Evolutionary conservation across 2,329 filamentous ascomycete species (phyloP).

Genomic region (Dothistroma pini): DNA sequence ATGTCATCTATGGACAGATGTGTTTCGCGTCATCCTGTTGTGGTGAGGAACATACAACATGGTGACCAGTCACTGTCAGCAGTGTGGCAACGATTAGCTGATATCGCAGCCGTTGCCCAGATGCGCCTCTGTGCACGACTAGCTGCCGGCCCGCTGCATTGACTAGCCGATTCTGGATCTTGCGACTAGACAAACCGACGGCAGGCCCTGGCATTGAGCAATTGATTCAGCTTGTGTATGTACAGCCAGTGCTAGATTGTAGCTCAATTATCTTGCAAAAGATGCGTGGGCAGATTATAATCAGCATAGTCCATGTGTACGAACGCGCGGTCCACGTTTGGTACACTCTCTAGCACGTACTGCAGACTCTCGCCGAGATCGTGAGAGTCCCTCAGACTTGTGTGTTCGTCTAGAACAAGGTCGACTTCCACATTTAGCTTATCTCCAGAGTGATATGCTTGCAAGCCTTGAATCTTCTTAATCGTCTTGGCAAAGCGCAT

Average conservation of each 20-base stretch:
- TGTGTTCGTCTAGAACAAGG: constrained; percentile 74
- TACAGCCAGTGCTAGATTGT: background rate
- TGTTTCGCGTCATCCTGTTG: too few relatives aligned
- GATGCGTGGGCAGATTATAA: constrained; percentile 50
- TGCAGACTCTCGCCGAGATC: constrained; percentile 75
- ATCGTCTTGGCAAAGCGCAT: constrained; percentile 92
- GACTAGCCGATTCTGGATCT: too few relatives aligned
- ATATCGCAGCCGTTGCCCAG: too few relatives aligned
- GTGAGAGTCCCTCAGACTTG: constrained; percentile 73
- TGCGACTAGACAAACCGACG: too few relatives aligned
- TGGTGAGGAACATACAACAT: too few relatives aligned
- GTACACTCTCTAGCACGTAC: constrained; percentile 80
- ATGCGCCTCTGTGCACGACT: too few relatives aligned
- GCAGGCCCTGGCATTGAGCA: too few relatives aligned
- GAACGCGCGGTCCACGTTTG: constrained; percentile 59
- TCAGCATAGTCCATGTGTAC: constrained; percentile 52
- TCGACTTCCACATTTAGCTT: constrained; percentile 82
- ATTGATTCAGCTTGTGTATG: background rate
- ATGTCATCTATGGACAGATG: too few relatives aligned
- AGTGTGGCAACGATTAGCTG: too few relatives aligned
- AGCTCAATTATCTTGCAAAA: constrained; percentile 41
- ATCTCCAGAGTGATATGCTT: constrained; percentile 81
- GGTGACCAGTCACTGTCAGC: too few relatives aligned
- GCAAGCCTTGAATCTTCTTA: constrained; percentile 76
- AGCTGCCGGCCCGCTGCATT: too few relatives aligned